phyloP scores from a whole-genome alignment of 306 rosid genomes.

The Ziziphus jujuba region DNA sequence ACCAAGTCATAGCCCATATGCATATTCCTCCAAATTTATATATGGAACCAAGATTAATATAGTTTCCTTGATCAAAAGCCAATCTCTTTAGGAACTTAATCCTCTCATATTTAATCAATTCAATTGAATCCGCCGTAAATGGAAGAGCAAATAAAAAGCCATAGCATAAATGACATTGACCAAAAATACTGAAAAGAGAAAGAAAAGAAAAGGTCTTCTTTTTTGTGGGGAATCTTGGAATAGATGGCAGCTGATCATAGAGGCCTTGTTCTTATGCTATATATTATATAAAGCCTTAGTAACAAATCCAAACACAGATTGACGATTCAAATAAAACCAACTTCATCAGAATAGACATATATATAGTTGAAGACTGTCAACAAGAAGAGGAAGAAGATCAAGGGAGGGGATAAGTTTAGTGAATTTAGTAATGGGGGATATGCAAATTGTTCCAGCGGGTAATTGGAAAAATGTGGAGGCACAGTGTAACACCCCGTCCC shows the following conservation, averaged over 20 bases:
- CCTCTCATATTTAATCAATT: background rate
- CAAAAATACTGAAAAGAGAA: background rate
- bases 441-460: slow-evolving; percentile 65
- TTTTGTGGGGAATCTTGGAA: slow-evolving; percentile 29
- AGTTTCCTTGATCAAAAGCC: slow-evolving; percentile 28
- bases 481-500: no score
- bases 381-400: background rate
- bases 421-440: background rate
- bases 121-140: background rate
- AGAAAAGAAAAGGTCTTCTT: background rate
- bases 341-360: no score
- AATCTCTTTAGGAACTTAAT: slow-evolving; percentile 10
- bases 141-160: background rate
- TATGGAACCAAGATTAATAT: slow-evolving; percentile 7
- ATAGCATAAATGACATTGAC: slow-evolving; percentile 14
- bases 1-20: slow-evolving; percentile 43
- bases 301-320: slow-evolving; percentile 21
- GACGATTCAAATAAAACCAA: background rate
- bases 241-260: no score
- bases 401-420: no score
- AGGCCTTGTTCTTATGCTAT: background rate
- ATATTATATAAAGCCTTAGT: slow-evolving; percentile 10
- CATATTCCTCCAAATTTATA: background rate
- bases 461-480: slow-evolving; percentile 63
- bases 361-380: no score